phyloP scores from a whole-genome alignment of 2,329 filamentous ascomycete genomes.

The Penicillium corylophilum region DNA sequence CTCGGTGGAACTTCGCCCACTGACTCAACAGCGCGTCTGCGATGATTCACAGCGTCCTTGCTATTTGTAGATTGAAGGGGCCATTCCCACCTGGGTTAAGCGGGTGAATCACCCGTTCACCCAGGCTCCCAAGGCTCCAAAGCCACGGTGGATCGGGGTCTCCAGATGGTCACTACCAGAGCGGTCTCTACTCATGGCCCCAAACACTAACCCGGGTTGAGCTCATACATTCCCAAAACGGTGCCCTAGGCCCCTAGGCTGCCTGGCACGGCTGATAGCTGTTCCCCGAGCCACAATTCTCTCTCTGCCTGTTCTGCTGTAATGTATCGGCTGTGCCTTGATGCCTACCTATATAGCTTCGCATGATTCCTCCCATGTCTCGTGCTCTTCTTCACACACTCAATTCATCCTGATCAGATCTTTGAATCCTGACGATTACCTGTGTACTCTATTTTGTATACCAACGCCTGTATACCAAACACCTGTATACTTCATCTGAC shows the following conservation, averaged over 20 bases:
- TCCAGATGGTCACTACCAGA: neutral
- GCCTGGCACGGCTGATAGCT: slow-evolving; percentile 14
- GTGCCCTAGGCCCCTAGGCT: slow-evolving; percentile 13
- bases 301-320: slow-evolving; percentile 9
- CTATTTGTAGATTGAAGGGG: neutral
- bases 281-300: slow-evolving; percentile 8
- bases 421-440: neutral
- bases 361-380: slow-evolving; percentile 1
- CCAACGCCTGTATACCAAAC: neutral
- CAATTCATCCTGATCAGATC: slow-evolving; percentile 4
- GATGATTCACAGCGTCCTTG: slow-evolving; percentile 9
- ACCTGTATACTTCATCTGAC: neutral
- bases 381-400: slow-evolving; percentile 10
- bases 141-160: neutral
- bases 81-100: slow-evolving; percentile 11
- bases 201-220: slow-evolving; percentile 8
- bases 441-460: neutral
- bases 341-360: slow-evolving; percentile 7
- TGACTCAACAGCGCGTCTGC: slow-evolving; percentile 13
- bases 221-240: slow-evolving; percentile 13
- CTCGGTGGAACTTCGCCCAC: slow-evolving; percentile 8
- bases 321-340: neutral
- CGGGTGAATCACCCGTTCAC: neutral
- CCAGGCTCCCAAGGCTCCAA: neutral
- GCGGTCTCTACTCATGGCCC: slow-evolving; percentile 3